Conservation (phyloP, 2,329 filamentous ascomycete species). For the Fusarium nanum region DNA sequence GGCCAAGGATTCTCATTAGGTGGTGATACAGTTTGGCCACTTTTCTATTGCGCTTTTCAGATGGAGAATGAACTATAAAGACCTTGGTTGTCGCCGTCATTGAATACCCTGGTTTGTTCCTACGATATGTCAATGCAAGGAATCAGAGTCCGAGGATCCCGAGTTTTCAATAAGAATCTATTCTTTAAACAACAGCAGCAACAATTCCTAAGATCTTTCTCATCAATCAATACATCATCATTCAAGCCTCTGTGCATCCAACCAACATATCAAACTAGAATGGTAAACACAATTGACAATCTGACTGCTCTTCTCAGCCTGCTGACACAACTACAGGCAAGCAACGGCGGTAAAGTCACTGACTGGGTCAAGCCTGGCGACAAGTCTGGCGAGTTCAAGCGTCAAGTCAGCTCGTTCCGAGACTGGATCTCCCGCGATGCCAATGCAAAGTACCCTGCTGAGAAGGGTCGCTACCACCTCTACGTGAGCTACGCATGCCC, state of each 20-base stretch:
- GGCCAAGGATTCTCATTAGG: slow-evolving; percentile 3
- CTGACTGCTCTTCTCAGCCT: background rate
- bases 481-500: slow-evolving; percentile 96
- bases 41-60: slow-evolving; percentile 14
- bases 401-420: slow-evolving; percentile 84
- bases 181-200: slow-evolving; percentile 13
- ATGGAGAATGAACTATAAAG: slow-evolving; percentile 37
- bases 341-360: slow-evolving; percentile 65
- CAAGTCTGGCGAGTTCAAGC: slow-evolving; percentile 91
- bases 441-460: slow-evolving; percentile 81
- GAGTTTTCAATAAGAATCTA: slow-evolving; percentile 23
- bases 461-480: slow-evolving; percentile 92
- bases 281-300: slow-evolving; percentile 30
- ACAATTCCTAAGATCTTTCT: slow-evolving; percentile 18
- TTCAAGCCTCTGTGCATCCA: slow-evolving; percentile 1
- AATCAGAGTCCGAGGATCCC: slow-evolving; percentile 32
- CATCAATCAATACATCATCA: slow-evolving; percentile 18
- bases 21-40: slow-evolving; percentile 23
- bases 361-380: slow-evolving; percentile 85
- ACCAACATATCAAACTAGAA: slow-evolving; percentile 39
- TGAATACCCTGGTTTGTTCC: slow-evolving; percentile 5
- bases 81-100: slow-evolving; percentile 36
- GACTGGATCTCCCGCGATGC: slow-evolving; percentile 79
- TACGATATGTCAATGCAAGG: slow-evolving; percentile 40
- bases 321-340: slow-evolving; percentile 37